Conservation (phyloP, 495 filamentous ascomycete genomes). For the Melanomma pulvis-pyrius region DNA sequence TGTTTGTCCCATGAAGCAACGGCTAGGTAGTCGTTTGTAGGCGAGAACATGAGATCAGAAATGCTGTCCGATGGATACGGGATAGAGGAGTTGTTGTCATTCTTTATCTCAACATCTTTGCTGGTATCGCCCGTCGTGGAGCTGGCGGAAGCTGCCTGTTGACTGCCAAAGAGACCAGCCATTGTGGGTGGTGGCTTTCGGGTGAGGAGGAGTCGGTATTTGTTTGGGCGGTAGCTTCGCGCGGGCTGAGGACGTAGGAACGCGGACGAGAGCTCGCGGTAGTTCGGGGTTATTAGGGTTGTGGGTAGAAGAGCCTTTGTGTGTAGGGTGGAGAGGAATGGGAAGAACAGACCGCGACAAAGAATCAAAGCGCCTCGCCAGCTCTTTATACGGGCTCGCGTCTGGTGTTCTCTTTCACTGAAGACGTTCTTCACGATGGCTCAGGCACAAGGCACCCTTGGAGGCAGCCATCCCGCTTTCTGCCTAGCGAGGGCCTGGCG, state of each 20-base stretch:
- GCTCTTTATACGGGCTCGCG: background rate
- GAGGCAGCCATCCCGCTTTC: constrained; percentile 19
- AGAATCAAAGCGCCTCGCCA: background rate
- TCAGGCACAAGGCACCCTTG: constrained; percentile 1
- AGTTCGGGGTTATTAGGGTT: background rate
- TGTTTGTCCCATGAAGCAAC: constrained; percentile 93
- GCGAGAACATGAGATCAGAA: constrained; percentile 82
- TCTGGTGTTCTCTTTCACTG: background rate
- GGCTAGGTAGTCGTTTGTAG: constrained; percentile 74
- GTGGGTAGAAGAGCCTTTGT: background rate
- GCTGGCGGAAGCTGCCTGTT: constrained; percentile 50
- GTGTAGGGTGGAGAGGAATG: background rate
- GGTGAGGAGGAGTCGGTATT: background rate
- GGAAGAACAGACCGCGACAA: background rate
- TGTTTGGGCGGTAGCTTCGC: background rate
- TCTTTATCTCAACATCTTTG: constrained; percentile 73
- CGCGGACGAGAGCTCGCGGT: background rate
- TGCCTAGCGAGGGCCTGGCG: constrained; percentile 31
- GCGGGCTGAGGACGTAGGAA: constrained; percentile 1
- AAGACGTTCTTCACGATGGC: constrained; percentile 10
- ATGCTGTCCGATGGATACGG: constrained; percentile 74
- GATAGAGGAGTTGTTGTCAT: constrained; percentile 52
- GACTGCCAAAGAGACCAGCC: constrained; percentile 68
- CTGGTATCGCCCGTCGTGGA: constrained; percentile 87
- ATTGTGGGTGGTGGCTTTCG: constrained; percentile 45